Percentiles rank a stretch among this genome's conserved stretches.
Evolutionary conservation across 257 asterid genomes (phyloP).

Genomic region (Salvia miltiorrhiza): DNA sequence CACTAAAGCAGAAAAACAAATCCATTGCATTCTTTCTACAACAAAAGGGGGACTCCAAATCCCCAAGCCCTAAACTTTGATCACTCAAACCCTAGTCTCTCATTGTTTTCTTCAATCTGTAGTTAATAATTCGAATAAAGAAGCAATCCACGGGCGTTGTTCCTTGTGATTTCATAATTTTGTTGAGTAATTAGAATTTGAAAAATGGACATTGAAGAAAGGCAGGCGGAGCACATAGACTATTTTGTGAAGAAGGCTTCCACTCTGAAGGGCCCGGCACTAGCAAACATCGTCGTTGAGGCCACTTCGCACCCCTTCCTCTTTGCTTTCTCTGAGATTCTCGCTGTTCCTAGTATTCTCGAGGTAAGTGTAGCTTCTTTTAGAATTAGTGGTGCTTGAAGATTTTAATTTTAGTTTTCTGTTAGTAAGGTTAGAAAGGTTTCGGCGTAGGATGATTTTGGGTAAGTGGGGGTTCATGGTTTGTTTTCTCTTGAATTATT

Average conservation of each 20-base stretch:
- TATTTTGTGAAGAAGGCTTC: constrained; percentile 76
- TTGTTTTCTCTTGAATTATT: background rate
- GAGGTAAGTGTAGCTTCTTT: constrained; percentile 40
- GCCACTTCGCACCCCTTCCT: constrained; percentile 92
- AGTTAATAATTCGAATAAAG: background rate
- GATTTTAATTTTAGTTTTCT: background rate
- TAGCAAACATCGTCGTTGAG: constrained; percentile 51
- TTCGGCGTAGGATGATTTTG: background rate
- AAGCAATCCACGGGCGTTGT: background rate
- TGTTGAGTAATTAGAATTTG: constrained; percentile 11
- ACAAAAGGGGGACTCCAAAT: background rate
- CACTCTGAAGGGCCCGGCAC: constrained; percentile 43
- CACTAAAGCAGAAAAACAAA: background rate
- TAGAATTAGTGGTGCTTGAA: background rate
- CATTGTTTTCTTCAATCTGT: background rate
- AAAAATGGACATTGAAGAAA: constrained; percentile 78
- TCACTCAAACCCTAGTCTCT: constrained; percentile 21
- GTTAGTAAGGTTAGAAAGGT: background rate
- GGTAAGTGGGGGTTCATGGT: background rate
- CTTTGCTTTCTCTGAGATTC: constrained; percentile 91
- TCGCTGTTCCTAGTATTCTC: constrained; percentile 51
- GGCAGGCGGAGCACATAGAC: constrained; percentile 79
- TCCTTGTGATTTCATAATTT: background rate
- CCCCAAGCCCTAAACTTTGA: constrained; percentile 17
- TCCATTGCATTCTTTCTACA: background rate